These are phyloP conservation scores for Diplodia scrobiculata DNA, from an alignment of 2,329 filamentous ascomycete species.

Conservation along the genomic window DNA sequence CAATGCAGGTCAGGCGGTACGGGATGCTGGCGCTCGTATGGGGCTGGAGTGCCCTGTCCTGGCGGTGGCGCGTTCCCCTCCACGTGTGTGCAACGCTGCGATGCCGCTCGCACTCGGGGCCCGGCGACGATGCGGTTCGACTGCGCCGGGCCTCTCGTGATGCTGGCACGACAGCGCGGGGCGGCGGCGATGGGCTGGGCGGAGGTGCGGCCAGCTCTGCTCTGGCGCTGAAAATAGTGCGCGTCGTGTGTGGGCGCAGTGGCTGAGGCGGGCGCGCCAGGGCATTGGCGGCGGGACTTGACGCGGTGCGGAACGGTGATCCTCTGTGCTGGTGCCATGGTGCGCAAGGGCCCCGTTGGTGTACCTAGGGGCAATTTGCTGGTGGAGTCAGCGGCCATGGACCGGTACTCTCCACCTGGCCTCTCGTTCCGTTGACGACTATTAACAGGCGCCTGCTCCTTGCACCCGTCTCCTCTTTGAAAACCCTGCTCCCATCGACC, in stretches of 20 bases:
- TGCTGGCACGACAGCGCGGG: constrained; percentile 16
- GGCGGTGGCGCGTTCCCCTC: constrained; percentile 16
- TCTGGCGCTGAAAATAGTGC: constrained; percentile 11
- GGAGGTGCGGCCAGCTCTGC: not conserved
- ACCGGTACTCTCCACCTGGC: constrained; percentile 26
- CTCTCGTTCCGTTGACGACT: constrained; percentile 16
- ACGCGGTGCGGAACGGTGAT: constrained; percentile 21
- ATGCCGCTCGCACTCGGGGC: constrained; percentile 5
- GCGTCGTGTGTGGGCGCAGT: constrained; percentile 7
- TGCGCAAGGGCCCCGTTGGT: constrained; percentile 13
- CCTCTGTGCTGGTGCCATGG: constrained; percentile 18
- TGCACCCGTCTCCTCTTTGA: constrained; percentile 17
- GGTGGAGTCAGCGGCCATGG: constrained; percentile 15
- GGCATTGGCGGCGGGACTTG: constrained; percentile 18
- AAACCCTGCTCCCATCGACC: not conserved
- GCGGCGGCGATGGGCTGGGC: not conserved
- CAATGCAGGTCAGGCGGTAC: constrained; percentile 13
- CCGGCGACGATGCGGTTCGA: constrained; percentile 5
- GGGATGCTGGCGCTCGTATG: constrained; percentile 10
- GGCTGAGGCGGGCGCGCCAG: constrained; percentile 20
- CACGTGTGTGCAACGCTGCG: constrained; percentile 23
- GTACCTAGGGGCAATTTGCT: constrained; percentile 22
- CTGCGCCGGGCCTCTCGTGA: constrained; percentile 10
- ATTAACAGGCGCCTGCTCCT: constrained; percentile 22
- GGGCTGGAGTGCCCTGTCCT: constrained; percentile 2